A percentile compares a stretch with the other conserved stretches of the same genome.
Conservation (phyloP, 768 basidiomycete genomes). For the Lactifluus rugatus region DNA sequence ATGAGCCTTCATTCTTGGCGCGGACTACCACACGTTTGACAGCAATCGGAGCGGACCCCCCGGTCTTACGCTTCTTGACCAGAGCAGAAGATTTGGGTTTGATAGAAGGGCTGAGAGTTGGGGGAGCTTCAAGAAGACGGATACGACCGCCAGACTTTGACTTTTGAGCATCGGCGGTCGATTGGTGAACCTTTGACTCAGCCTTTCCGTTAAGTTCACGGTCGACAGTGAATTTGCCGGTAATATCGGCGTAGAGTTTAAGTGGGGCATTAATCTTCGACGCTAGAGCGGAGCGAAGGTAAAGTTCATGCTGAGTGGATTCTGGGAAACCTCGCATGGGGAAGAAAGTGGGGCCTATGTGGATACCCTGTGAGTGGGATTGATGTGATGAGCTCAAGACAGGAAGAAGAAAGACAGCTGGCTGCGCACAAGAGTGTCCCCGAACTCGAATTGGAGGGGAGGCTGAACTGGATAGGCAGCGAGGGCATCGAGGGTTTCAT, state of each 20-base stretch:
- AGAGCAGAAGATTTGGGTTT: constrained; percentile 28
- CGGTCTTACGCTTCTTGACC: constrained; percentile 18
- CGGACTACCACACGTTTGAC: constrained; percentile 14
- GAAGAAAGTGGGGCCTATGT: constrained; percentile 56
- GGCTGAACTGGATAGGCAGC: constrained; percentile 37
- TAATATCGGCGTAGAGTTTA: constrained; percentile 63
- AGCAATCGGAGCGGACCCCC: constrained; percentile 1
- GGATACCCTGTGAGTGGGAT: constrained; percentile 31
- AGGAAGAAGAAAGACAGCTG: not conserved
- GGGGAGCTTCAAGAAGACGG: constrained; percentile 34
- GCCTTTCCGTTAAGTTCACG: constrained; percentile 43
- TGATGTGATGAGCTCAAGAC: not conserved
- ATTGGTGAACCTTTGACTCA: constrained; percentile 33
- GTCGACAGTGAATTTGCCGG: constrained; percentile 62
- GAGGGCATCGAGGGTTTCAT: constrained; percentile 61
- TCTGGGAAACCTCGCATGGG: constrained; percentile 48
- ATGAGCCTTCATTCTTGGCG: constrained; percentile 21
- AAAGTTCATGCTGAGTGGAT: constrained; percentile 57
- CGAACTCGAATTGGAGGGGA: constrained; percentile 52
- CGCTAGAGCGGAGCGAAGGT: constrained; percentile 51
- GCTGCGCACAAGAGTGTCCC: constrained; percentile 44
- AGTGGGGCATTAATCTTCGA: constrained; percentile 54
- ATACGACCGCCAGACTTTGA: constrained; percentile 39
- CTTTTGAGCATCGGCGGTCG: constrained; percentile 31
- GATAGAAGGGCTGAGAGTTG: constrained; percentile 20